Base-by-base conservation (phyloP, 2,329 filamentous ascomycete species). In the Leptographium procerum region DNA sequence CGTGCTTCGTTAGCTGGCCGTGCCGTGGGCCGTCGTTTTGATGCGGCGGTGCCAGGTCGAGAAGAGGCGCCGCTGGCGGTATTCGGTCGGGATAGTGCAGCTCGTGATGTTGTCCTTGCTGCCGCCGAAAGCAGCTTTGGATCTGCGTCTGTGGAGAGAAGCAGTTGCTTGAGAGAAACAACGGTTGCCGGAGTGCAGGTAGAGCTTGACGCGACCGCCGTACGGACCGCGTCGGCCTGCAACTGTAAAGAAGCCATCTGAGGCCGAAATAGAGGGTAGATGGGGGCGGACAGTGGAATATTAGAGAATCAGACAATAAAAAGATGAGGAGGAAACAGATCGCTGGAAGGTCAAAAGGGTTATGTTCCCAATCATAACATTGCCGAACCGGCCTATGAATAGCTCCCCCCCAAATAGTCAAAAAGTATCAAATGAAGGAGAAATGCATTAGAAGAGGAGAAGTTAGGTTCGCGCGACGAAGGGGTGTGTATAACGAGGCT, bases 161-260 rank as follows among this genome's bases (percentile, higher is more conserved):
- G 69, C 19, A 82, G 66, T 14, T 72, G 70, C 62, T 73, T 77
- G 57, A 82, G 71, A 26, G 72, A 66, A 52, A 70, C 67, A 6
- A 73, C 70, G 2, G 76, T 80, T 13, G 72, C 66, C 16, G 74
- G 68, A 33, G 77, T 74, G 64, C 78, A 81, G 64, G 76, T 77
- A 56, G 75, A 67, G 63, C 72, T 71, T 24, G 75, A 75, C 55
- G 69, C 66, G 45, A 80, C 70, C 56, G 77, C 73, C 63, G 66
- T 68, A 66, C 76, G 78, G 66, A 80, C 72, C 59, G 70, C 72
- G 59, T 78, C 75, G 63, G 73, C 72, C 63, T 74, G 72, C 59
- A 68, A 62, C 62, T 70, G 67, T 56, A 69, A 60, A 48, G 72
- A 69, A 64, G 70, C 68, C 74, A 77, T 77, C 24, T 3, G 29